Conservation (phyloP, 2,329 filamentous ascomycete species). For the Penicillium brevicompactum region DNA sequence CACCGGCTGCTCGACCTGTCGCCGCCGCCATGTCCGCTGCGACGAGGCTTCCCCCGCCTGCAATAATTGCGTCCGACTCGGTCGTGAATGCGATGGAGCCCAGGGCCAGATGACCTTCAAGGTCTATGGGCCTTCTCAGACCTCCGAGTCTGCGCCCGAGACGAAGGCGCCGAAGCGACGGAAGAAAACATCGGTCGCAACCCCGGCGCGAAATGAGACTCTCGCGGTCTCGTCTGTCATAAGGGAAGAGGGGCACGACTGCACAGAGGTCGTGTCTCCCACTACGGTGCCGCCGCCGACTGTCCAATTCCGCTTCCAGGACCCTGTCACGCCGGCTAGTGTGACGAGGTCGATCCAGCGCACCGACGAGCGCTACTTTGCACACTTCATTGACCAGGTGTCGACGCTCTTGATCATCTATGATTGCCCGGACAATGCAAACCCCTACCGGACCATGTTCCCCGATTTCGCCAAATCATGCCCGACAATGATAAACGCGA, state of each 20-base stretch:
- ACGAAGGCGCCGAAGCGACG: slow-evolving; percentile 19
- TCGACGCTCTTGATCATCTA: slow-evolving; percentile 39
- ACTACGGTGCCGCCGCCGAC: slow-evolving; percentile 21
- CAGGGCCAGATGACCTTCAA: slow-evolving; percentile 43
- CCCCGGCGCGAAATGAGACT: slow-evolving; percentile 15
- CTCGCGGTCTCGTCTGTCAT: slow-evolving; percentile 9
- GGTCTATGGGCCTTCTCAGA: slow-evolving; percentile 35
- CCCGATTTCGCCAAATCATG: slow-evolving; percentile 37
- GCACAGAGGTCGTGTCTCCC: slow-evolving; percentile 29
- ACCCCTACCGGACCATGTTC: slow-evolving; percentile 39
- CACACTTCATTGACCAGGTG: slow-evolving; percentile 38
- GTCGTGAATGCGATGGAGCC: slow-evolving; percentile 35
- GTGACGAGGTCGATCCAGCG: slow-evolving; percentile 25
- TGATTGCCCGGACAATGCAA: slow-evolving; percentile 39
- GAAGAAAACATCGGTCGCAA: slow-evolving; percentile 18
- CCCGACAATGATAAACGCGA: slow-evolving; percentile 39
- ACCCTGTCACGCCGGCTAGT: slow-evolving; percentile 24
- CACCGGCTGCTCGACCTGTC: slow-evolving; percentile 45
- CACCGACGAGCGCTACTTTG: slow-evolving; percentile 37
- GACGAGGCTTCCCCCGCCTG: slow-evolving; percentile 41
- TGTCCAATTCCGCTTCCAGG: slow-evolving; percentile 29
- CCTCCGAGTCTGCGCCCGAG: slow-evolving; percentile 10
- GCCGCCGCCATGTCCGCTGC: slow-evolving; percentile 43
- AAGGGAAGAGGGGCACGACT: slow-evolving; percentile 13
- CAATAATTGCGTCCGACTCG: slow-evolving; percentile 40